Percentiles rank a stretch among this genome's conserved stretches.
Evolutionary conservation across 169 alveolate genomes (phyloP).

Genomic region (Amoebophrya sp.): DNA sequence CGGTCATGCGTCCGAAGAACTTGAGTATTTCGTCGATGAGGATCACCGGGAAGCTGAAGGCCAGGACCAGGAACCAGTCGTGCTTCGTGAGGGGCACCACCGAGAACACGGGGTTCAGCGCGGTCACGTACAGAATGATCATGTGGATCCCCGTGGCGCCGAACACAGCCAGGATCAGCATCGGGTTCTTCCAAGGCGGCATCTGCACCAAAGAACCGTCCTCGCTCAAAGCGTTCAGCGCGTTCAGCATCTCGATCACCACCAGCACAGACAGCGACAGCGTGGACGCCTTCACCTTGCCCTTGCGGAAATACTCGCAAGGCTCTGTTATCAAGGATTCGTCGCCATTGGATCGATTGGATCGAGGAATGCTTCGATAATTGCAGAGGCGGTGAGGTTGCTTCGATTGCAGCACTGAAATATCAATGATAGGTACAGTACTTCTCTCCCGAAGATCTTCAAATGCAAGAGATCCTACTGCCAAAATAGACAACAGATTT

Average conservation of each 20-base stretch:
- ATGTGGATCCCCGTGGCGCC: constrained; percentile 76
- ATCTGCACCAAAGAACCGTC: constrained; percentile 80
- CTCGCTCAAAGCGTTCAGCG: constrained; percentile 95
- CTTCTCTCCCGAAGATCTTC: no score
- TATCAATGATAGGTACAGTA: no score
- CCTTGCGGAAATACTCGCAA: constrained; percentile 89
- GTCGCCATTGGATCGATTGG: no score
- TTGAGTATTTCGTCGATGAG: constrained; percentile 91
- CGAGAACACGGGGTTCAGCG: constrained; percentile 69
- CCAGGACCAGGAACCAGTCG: constrained; percentile 88
- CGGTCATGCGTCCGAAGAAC: constrained; percentile 49
- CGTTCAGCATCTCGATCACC: constrained; percentile 94
- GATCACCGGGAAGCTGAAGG: constrained; percentile 92
- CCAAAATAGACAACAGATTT: no score
- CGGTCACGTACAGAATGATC: constrained; percentile 83
- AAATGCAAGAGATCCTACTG: no score
- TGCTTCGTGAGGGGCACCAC: constrained; percentile 70
- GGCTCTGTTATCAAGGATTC: constrained; percentile 48
- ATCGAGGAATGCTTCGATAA: no score
- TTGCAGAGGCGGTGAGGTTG: no score
- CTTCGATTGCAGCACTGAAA: no score
- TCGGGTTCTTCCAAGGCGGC: constrained; percentile 95
- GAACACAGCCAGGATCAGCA: constrained; percentile 77
- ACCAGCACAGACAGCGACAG: constrained; percentile 89
- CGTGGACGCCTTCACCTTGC: constrained; percentile 93